Conservation (phyloP, 202 grass and related monocot species). For the Digitaria exilis region DNA sequence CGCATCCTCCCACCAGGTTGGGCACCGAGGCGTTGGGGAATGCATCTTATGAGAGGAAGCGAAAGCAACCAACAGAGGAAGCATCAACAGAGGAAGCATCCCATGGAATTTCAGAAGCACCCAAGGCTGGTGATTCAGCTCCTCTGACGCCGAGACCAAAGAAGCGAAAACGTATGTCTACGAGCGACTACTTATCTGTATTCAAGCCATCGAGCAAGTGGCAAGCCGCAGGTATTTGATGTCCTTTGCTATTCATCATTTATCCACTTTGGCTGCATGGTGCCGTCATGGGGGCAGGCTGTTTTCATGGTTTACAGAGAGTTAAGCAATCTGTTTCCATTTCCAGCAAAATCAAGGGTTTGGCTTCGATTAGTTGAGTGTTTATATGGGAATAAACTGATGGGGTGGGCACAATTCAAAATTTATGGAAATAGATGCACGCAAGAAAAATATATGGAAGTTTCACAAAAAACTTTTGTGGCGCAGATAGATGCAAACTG, state of each 20-base stretch:
- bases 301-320: not conserved
- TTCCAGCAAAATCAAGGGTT: not conserved
- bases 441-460: not conserved
- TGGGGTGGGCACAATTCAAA: not conserved
- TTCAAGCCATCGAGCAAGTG: constrained; percentile 21
- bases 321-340: not conserved
- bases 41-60: not conserved
- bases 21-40: not conserved
- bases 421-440: not conserved
- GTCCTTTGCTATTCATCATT: not conserved
- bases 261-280: not conserved
- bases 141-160: constrained; percentile 4
- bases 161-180: constrained; percentile 37
- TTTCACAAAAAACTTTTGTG: constrained; percentile 18
- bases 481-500: not conserved
- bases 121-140: constrained; percentile 14
- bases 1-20: not conserved
- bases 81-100: not conserved
- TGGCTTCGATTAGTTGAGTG: constrained; percentile 8
- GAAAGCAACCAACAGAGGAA: constrained; percentile 9
- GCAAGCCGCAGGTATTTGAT: constrained; percentile 45
- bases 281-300: not conserved
- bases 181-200: constrained; percentile 20
- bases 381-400: constrained; percentile 18
- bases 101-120: constrained; percentile 2